A percentile compares a stretch with the other conserved stretches of the same genome.
Conservation (phyloP, 441 rosid genomes). For the Melastoma candidum region DNA sequence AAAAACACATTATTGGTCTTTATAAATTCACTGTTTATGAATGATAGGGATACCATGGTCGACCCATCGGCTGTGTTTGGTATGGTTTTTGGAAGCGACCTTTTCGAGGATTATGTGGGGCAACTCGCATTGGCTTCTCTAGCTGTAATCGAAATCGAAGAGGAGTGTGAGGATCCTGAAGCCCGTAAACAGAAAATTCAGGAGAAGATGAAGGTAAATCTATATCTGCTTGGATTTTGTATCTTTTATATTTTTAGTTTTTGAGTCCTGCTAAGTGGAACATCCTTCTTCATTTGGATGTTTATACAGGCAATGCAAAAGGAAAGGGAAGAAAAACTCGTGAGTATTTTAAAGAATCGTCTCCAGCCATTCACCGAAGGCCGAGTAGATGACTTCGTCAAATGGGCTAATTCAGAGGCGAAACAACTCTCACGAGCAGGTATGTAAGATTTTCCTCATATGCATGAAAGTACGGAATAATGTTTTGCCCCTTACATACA, state of each 20-base stretch:
- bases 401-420: constrained; percentile 81
- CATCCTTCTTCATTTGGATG: constrained; percentile 1
- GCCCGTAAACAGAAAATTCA: constrained; percentile 35
- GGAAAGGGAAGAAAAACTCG: constrained; percentile 65
- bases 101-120: constrained; percentile 87
- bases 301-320: constrained; percentile 48
- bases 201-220: constrained; percentile 60
- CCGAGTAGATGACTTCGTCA: constrained; percentile 40
- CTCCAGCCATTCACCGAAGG: constrained; percentile 79
- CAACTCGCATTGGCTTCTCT: constrained; percentile 75
- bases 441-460: constrained; percentile 16
- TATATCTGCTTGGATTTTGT: too few relatives aligned
- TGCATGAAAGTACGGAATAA: too few relatives aligned
- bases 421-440: constrained; percentile 63
- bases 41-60: constrained; percentile 66
- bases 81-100: constrained; percentile 91
- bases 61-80: constrained; percentile 94
- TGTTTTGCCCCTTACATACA: too few relatives aligned
- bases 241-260: not conserved
- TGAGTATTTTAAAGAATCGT: constrained; percentile 39
- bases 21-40: not conserved
- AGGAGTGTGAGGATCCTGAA: constrained; percentile 41
- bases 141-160: constrained; percentile 48
- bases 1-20: too few relatives aligned
- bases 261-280: not conserved